A percentile compares a stretch with the other conserved stretches of the same genome.
Conservation (phyloP, 225 moss, liverwort and hornwort species). For the Straminergon stramineum region DNA sequence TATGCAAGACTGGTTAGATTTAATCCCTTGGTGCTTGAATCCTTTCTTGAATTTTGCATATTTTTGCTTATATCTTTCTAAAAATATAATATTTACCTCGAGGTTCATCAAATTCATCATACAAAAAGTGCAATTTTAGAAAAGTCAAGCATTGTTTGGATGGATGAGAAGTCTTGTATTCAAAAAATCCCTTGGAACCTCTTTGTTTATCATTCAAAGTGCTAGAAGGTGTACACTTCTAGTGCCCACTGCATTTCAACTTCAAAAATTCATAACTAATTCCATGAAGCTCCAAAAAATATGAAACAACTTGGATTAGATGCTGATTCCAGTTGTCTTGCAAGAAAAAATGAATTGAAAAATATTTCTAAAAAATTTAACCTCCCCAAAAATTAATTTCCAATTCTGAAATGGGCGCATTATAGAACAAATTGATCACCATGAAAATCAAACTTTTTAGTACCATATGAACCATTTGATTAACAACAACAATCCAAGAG, state of each 20-base stretch:
- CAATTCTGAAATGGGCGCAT: not conserved
- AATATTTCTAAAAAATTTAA: not conserved
- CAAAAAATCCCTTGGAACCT: fast-evolving
- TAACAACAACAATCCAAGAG: not conserved
- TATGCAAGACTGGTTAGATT: too few relatives aligned
- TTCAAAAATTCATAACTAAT: not conserved
- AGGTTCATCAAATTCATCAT: too few relatives aligned
- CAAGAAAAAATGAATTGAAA: not conserved
- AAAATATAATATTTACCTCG: too few relatives aligned
- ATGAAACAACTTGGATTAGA: not conserved
- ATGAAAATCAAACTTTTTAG: not conserved
- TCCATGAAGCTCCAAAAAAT: not conserved
- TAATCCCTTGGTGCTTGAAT: too few relatives aligned
- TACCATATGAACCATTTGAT: not conserved
- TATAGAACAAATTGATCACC: fast-evolving
- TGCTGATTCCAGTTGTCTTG: not conserved
- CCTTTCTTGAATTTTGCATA: not conserved
- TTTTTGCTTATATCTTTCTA: too few relatives aligned
- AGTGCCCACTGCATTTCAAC: not conserved
- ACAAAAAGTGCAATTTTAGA: not conserved
- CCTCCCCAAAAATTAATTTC: not conserved
- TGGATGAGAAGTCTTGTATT: not conserved
- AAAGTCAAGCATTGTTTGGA: not conserved
- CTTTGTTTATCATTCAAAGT: fast-evolving
- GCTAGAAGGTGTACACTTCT: too few relatives aligned